Base-by-base conservation (phyloP, 345 rosid genomes). In the Populus euphratica region DNA sequence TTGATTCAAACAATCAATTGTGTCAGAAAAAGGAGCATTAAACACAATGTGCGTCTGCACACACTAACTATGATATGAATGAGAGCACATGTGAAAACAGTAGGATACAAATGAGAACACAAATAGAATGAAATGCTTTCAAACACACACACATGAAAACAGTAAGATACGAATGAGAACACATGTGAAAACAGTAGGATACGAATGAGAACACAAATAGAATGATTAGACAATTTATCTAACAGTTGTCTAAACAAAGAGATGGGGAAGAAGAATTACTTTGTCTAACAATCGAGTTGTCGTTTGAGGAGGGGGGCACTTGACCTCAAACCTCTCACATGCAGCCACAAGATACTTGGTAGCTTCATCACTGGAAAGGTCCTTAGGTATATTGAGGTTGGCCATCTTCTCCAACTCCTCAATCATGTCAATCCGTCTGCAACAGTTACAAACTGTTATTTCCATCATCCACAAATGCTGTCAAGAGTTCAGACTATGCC, bases 271-370 rank as follows among this genome's bases (percentile, higher is more conserved):
- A 20, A 31, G 31, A 79, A 44, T 67, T 87, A 92, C 99, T 85
- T 96, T 96, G 80, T 96, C 99, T 79, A 96, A 78, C 73, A 96
- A 83, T 29, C 98, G 94, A 63, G 98, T 59, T 14, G 98, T 91
- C 25, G 99, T 96, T 81, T 86, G 97, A 43, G 99, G 99, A 72
- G 97, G 89, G 38, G 97, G 90, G 77, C 99, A 96, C 78, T 93
- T 91, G 81, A 94, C 86, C 43, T 94, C 97, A 82, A 86, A 92
- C 87, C 73, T 92, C 70, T 67, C 78, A 61, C 98, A 96, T 36
- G 91, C 97, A 73, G 88, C 93, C 17, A 76, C 82, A 52, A 94
- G 83, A 79, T 92, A 96, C 81, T 86, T 88, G 84, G 88, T 96
- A 69, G 97, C 85, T 83, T 92, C 97, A 73, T 91, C 92, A 21